phyloP scores from a whole-genome alignment of 2,329 filamentous ascomycete genomes.

The Pseudonectria foliicola region DNA sequence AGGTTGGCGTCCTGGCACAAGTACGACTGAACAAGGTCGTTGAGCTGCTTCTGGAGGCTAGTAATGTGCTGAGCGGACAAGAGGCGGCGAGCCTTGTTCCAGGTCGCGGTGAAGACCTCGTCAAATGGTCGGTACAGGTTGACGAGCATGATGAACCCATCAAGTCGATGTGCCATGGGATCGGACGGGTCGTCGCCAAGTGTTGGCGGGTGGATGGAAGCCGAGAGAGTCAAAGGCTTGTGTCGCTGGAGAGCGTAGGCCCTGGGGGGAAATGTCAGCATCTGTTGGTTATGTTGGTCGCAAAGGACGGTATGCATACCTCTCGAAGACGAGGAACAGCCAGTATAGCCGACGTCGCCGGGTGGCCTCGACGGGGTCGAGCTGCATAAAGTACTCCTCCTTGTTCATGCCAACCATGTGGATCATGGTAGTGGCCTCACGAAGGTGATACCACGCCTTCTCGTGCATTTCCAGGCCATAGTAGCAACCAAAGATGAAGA shows the following conservation, averaged over 20 bases:
- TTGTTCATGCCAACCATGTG: constrained; percentile 54
- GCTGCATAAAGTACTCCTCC: constrained; percentile 55
- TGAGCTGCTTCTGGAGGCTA: constrained; percentile 55
- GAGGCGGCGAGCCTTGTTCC: constrained; percentile 57
- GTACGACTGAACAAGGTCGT: constrained; percentile 45
- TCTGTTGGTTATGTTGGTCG: not conserved
- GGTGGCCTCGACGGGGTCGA: constrained; percentile 52
- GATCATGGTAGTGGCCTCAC: constrained; percentile 67
- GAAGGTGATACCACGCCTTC: constrained; percentile 71
- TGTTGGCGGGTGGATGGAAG: constrained; percentile 59
- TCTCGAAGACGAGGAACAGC: constrained; percentile 65
- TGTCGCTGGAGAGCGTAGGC: constrained; percentile 66
- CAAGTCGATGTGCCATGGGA: constrained; percentile 44
- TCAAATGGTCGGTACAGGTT: constrained; percentile 61
- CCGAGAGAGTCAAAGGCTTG: constrained; percentile 62
- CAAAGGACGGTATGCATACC: constrained; percentile 35
- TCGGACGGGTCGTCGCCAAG: constrained; percentile 54
- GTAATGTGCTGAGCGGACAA: constrained; percentile 51
- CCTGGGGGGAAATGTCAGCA: constrained; percentile 24
- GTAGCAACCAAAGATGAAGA: constrained; percentile 69
- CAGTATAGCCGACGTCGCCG: constrained; percentile 63
- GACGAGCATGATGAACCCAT: constrained; percentile 52
- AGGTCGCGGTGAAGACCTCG: constrained; percentile 54
- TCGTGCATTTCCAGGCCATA: constrained; percentile 67
- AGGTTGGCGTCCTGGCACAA: constrained; percentile 48